Percentiles rank a stretch among this genome's conserved stretches.
These are phyloP conservation scores for Mycena latifolia DNA, from an alignment of 768 basidiomycete genomes.

Conservation along the genomic window DNA sequence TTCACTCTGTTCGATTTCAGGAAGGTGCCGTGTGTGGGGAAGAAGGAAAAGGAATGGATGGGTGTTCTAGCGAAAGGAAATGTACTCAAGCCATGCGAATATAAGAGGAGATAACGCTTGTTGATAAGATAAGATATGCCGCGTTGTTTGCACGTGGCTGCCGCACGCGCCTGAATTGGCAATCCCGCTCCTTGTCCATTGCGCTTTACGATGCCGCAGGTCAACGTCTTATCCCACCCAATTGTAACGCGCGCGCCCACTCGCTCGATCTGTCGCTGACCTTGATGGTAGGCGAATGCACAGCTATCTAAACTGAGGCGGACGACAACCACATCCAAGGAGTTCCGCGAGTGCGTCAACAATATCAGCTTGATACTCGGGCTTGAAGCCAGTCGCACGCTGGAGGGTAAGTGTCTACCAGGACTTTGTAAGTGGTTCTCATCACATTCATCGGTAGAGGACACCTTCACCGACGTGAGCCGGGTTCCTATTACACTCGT, in stretches of 20 bases:
- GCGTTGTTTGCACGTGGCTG: conserved; percentile 5
- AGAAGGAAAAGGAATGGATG: conserved; percentile 71
- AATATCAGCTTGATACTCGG: conserved; percentile 83
- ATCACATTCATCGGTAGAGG: conserved; percentile 44
- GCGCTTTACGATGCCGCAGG: conserved; percentile 29
- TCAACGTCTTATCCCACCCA: conserved; percentile 76
- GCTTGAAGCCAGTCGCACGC: conserved; percentile 81
- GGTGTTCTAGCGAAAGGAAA: conserved; percentile 63
- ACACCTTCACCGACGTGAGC: conserved; percentile 74
- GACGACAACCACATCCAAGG: conserved; percentile 70
- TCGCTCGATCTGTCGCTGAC: neutral
- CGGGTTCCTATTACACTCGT: conserved; percentile 2
- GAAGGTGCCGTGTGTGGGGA: conserved; percentile 64
- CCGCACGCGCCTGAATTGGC: neutral
- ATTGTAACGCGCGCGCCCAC: conserved; percentile 42
- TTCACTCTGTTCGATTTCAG: conserved; percentile 88
- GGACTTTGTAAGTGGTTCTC: neutral
- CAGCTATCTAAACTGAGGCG: conserved; percentile 79
- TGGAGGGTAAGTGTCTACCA: conserved; percentile 53
- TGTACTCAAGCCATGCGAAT: conserved; percentile 90
- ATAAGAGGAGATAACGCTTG: conserved; percentile 80
- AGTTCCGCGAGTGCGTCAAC: conserved; percentile 86
- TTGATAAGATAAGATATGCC: conserved; percentile 32
- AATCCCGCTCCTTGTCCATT: neutral
- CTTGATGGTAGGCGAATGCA: conserved; percentile 64